Percentiles rank a stretch among this genome's conserved stretches.
These are phyloP conservation scores for Metahyphopichia silvanorum DNA, from an alignment of 805 yeast genomes.

Conservation along the genomic window DNA sequence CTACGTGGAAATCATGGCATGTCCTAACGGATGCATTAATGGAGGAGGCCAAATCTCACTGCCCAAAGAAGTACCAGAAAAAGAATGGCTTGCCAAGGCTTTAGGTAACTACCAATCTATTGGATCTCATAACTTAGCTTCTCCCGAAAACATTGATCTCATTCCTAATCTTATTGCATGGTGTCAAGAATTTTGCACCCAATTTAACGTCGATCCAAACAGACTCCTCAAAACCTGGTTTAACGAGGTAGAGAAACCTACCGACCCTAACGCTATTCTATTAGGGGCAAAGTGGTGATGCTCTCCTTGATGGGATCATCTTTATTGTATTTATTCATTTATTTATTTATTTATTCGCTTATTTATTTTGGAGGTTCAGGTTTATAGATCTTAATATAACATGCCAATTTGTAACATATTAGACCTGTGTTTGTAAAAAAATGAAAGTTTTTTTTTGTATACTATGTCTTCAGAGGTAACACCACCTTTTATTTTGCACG, in stretches of 20 bases:
- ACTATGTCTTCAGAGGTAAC: too few species aligned
- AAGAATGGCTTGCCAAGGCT: constrained; percentile 45
- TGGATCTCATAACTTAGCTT: constrained; percentile 15
- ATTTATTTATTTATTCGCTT: too few species aligned
- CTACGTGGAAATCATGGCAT: constrained; percentile 94
- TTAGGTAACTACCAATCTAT: constrained; percentile 31
- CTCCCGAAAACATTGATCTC: constrained; percentile 5
- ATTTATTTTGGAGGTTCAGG: too few species aligned
- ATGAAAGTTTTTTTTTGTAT: too few species aligned
- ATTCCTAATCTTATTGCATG: constrained; percentile 25
- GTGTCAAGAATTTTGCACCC: constrained; percentile 27
- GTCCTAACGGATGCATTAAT: constrained; percentile 96
- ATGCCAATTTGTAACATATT: too few species aligned
- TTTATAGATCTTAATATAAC: too few species aligned
- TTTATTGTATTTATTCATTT: too few species aligned
- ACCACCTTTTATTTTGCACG: too few species aligned
- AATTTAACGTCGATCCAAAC: constrained; percentile 24
- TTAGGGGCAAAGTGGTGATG: constrained; percentile 57
- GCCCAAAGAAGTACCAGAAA: constrained; percentile 32
- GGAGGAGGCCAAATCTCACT: constrained; percentile 89
- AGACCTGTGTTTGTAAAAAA: too few species aligned
- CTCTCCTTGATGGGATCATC: too few species aligned
- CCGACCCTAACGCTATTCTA: constrained; percentile 44
- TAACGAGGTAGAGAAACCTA: constrained; percentile 49
- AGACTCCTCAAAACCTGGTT: constrained; percentile 47